Evolutionary conservation across 2,329 filamentous ascomycete genomes (phyloP), one percentile per base, ranked within the genome.

Genomic region (Ophiostoma perfectum): DNA sequence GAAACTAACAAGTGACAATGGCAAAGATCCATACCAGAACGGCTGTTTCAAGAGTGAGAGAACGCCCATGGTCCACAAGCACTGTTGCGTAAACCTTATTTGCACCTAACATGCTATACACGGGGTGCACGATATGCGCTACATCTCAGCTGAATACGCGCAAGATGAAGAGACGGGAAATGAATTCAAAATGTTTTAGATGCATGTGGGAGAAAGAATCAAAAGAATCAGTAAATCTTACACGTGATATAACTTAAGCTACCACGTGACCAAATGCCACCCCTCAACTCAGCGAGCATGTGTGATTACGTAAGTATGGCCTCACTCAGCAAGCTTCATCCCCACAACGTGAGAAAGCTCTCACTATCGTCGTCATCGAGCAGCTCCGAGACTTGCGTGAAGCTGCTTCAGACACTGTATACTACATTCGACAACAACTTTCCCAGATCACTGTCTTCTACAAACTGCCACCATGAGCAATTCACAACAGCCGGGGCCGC

Each of bases 301-400:
- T 27, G 27, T 16, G 58, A 16, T 62, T 39, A 42, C 16, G 6
- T 63, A 63, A 42, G 4, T 7, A 41, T 42, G 38, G 58, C 38
- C 52, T 62, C 58, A 62, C 36, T 55, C n/a, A 27, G 27, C n/a
- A 38, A 41, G 58, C 58, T 60, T 27, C 27, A 39, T 60, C 58
- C 14, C 38, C 58, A 41, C 58, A 27, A 27, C 27, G 27, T 18
- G 14, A 7, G 16, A 62, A 62, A 62, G 58, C 58, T 41, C 49
- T 52, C 55, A 60, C 55, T 12, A 60, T 60, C 55, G 55, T 60
- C 55, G 38, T 60, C 27, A 60, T 60, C n/a, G 27, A 7, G 16
- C 16, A 60, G 55, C 55, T 38, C 27, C 11, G 16, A 12, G 9
- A 7, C 4, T 38, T 4, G 55, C 27, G 18, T 16, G 27, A 58